phyloP scores from a whole-genome alignment of 495 filamentous ascomycete genomes.

The Jackrogersella minutella region DNA sequence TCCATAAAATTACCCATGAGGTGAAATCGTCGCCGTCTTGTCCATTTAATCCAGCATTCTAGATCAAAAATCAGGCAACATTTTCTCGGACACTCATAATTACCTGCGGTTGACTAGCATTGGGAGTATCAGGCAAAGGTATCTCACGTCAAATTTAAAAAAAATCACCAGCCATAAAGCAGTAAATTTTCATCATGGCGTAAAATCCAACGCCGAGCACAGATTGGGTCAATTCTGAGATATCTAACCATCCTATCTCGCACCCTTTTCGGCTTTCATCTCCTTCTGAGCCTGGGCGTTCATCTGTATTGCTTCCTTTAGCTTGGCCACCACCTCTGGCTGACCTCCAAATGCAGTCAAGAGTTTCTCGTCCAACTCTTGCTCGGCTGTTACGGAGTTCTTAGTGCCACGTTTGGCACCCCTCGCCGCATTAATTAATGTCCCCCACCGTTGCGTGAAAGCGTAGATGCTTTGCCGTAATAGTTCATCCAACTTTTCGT shows the following conservation, averaged over 20 bases:
- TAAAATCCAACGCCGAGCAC: background rate
- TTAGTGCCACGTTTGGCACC: slow-evolving; percentile 47
- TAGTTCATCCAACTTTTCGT: slow-evolving; percentile 81
- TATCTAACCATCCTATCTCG: slow-evolving; percentile 26
- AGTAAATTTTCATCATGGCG: background rate
- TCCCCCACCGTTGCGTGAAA: slow-evolving; percentile 72
- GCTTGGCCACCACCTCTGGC: slow-evolving; percentile 57
- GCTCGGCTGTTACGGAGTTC: slow-evolving; percentile 52
- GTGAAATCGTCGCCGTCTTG: too few species aligned
- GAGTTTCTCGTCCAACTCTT: slow-evolving; percentile 56
- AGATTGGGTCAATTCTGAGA: background rate
- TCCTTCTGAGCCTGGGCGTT: slow-evolving; percentile 52
- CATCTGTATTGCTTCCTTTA: slow-evolving; percentile 59
- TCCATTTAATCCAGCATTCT: too few species aligned
- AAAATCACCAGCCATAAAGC: background rate
- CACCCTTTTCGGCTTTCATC: slow-evolving; percentile 44
- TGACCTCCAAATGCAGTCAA: slow-evolving; percentile 55
- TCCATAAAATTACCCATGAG: too few species aligned
- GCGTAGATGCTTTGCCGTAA: slow-evolving; percentile 80
- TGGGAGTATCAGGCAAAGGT: too few species aligned
- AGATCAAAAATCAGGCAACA: too few species aligned
- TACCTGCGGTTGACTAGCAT: too few species aligned
- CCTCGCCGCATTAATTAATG: slow-evolving; percentile 49
- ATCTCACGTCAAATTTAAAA: too few species aligned
- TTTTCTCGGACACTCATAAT: too few species aligned